phyloP scores from a whole-genome alignment of 2,329 filamentous ascomycete genomes.

The Boeremia lycopersici region DNA sequence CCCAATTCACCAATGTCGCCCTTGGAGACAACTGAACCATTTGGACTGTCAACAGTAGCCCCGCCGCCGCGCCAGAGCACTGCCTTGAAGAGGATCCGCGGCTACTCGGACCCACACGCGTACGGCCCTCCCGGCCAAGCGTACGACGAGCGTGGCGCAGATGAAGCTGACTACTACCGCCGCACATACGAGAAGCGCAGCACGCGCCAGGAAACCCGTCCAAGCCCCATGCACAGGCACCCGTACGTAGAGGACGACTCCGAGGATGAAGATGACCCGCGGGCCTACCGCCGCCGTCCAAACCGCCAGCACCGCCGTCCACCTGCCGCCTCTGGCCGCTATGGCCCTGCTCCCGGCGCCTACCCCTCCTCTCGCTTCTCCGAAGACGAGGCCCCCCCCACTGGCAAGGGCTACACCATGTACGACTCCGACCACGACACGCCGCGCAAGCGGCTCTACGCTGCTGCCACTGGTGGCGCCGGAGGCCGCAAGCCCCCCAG shows the following conservation, averaged over 20 bases:
- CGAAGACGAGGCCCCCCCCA: slow-evolving; percentile 27
- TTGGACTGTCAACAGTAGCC: slow-evolving; percentile 8
- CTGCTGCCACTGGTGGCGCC: slow-evolving; percentile 14
- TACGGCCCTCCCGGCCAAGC: slow-evolving; percentile 10
- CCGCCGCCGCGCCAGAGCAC: slow-evolving; percentile 15
- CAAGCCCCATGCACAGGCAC: slow-evolving; percentile 9
- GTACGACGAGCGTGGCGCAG: slow-evolving; percentile 11
- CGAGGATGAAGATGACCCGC: slow-evolving; percentile 34
- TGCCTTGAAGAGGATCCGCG: slow-evolving; percentile 13
- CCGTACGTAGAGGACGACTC: slow-evolving; percentile 39
- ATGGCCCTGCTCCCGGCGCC: slow-evolving; percentile 19
- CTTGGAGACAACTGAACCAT: slow-evolving; percentile 12
- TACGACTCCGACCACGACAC: slow-evolving; percentile 33
- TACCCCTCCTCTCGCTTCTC: slow-evolving; percentile 14
- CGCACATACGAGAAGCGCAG: slow-evolving; percentile 16
- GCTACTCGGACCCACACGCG: slow-evolving; percentile 20
- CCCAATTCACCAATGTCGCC: slow-evolving; percentile 20
- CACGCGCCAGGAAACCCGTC: slow-evolving; percentile 10
- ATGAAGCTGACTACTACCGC: slow-evolving; percentile 18
- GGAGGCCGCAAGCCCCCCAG: slow-evolving; percentile 27
- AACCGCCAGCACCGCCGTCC: slow-evolving; percentile 29
- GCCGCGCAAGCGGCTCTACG: slow-evolving; percentile 16
- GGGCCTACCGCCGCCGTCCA: slow-evolving; percentile 32
- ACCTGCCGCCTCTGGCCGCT: slow-evolving; percentile 32
- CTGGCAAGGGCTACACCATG: slow-evolving; percentile 28